Conservation (phyloP, 768 basidiomycete species). For the Leucogyrophana mollusca region DNA sequence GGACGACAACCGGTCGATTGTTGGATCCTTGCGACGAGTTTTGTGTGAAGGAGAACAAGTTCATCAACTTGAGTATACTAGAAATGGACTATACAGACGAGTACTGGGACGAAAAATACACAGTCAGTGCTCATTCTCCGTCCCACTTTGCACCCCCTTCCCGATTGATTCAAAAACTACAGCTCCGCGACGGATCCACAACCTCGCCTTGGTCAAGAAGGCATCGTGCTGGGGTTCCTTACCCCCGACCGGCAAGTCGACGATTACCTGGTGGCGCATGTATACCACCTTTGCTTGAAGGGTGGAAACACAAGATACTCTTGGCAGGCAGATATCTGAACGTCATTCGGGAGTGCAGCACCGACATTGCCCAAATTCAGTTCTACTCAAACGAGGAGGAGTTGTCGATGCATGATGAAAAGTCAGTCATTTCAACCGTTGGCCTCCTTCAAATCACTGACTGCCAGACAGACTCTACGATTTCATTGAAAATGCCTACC, state of each 20-base stretch:
- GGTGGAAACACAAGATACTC: slow-evolving; percentile 97
- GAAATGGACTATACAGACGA: slow-evolving; percentile 98
- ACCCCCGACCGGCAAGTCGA: slow-evolving; percentile 59
- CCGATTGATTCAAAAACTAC: neutral
- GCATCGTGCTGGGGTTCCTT: slow-evolving; percentile 71
- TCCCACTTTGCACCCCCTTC: slow-evolving; percentile 3
- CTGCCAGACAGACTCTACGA: slow-evolving; percentile 70
- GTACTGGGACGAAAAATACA: slow-evolving; percentile 97
- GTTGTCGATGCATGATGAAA: slow-evolving; percentile 82
- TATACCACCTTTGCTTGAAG: slow-evolving; percentile 84
- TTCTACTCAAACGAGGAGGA: slow-evolving; percentile 49
- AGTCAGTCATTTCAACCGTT: too few species aligned
- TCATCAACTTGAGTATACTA: slow-evolving; percentile 85
- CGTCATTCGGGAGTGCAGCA: slow-evolving; percentile 96
- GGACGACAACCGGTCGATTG: slow-evolving; percentile 85
- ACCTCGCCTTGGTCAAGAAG: slow-evolving; percentile 57
- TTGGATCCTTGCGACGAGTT: slow-evolving; percentile 93
- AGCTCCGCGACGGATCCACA: slow-evolving; percentile 76
- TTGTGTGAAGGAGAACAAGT: slow-evolving; percentile 90
- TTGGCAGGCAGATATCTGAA: slow-evolving; percentile 98
- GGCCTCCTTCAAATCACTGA: slow-evolving; percentile 8
- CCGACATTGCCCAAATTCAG: slow-evolving; percentile 57
- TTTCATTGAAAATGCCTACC: slow-evolving; percentile 89
- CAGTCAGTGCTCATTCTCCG: slow-evolving; percentile 47
- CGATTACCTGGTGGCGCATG: slow-evolving; percentile 93